These are phyloP conservation scores for Gymnopilus junonius DNA, from an alignment of 768 basidiomycete genomes.

Conservation along the genomic window DNA sequence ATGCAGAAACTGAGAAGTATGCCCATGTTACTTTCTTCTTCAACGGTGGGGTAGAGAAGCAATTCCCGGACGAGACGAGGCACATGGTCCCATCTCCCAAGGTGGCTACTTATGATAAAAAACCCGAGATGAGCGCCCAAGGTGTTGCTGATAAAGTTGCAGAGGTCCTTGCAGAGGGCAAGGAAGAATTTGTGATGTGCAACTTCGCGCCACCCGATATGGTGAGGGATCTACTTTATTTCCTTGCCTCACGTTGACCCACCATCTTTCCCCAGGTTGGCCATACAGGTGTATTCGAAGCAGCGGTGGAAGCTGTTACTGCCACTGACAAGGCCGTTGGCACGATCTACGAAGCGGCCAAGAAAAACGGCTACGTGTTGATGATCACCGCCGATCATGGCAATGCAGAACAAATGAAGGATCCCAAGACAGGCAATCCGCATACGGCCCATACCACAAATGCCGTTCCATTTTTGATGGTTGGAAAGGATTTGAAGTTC, in stretches of 20 bases:
- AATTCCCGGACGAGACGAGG: constrained; percentile 82
- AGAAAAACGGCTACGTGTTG: constrained; percentile 85
- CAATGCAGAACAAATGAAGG: constrained; percentile 94
- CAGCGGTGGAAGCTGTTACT: constrained; percentile 85
- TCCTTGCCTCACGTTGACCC: background rate
- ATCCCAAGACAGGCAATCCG: constrained; percentile 80
- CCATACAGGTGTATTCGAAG: constrained; percentile 91
- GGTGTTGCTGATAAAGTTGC: constrained; percentile 93
- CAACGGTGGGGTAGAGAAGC: constrained; percentile 95
- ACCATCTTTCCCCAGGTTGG: constrained; percentile 62
- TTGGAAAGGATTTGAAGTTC: constrained; percentile 65
- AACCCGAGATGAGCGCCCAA: constrained; percentile 89
- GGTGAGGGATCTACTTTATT: constrained; percentile 48
- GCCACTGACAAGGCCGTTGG: constrained; percentile 92
- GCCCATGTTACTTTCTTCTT: constrained; percentile 99
- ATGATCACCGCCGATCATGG: constrained; percentile 94
- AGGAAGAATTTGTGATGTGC: constrained; percentile 94
- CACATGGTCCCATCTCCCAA: constrained; percentile 92
- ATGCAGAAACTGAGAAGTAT: constrained; percentile 92
- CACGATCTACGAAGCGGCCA: constrained; percentile 83
- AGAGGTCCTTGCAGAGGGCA: constrained; percentile 68
- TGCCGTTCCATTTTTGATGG: constrained; percentile 89
- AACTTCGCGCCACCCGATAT: constrained; percentile 98
- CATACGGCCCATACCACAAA: constrained; percentile 94
- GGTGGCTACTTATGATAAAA: constrained; percentile 92